Percentiles rank a stretch among this genome's conserved stretches.
Conservation (phyloP, 2,329 filamentous ascomycete genomes). For the Paramyrothecium sp. region DNA sequence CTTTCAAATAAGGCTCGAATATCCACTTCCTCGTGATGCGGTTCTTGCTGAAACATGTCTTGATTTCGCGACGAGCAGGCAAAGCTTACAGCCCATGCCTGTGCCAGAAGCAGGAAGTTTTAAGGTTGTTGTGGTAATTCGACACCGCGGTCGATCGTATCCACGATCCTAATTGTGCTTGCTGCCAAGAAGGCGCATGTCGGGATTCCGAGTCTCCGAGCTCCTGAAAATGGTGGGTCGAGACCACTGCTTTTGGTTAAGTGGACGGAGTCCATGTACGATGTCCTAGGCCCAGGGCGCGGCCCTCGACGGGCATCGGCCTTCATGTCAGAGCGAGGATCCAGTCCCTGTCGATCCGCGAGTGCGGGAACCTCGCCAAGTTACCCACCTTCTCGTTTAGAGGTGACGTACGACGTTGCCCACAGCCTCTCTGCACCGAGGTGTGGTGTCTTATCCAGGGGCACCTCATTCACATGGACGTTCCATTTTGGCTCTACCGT, state of each 20-base stretch:
- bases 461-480: background rate
- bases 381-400: too few relatives aligned
- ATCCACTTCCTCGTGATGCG: too few relatives aligned
- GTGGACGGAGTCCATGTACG: background rate
- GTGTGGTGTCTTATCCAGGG: too few relatives aligned
- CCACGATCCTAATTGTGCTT: background rate
- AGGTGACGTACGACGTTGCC: too few relatives aligned
- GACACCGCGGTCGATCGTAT: background rate
- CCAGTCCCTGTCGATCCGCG: too few relatives aligned
- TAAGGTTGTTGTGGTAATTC: background rate
- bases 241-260: background rate
- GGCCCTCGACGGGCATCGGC: background rate
- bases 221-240: background rate
- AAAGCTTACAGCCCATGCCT: too few relatives aligned
- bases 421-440: too few relatives aligned
- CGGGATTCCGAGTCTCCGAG: background rate
- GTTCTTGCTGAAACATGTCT: too few relatives aligned
- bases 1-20: too few relatives aligned
- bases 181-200: background rate
- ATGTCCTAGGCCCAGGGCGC: background rate
- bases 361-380: too few relatives aligned
- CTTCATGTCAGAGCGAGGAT: background rate
- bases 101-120: too few relatives aligned
- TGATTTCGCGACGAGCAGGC: too few relatives aligned
- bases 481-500: background rate